Conservation (phyloP, 192 early-diverging fungal genomes). For the Rhizoclosmatium sp. region DNA sequence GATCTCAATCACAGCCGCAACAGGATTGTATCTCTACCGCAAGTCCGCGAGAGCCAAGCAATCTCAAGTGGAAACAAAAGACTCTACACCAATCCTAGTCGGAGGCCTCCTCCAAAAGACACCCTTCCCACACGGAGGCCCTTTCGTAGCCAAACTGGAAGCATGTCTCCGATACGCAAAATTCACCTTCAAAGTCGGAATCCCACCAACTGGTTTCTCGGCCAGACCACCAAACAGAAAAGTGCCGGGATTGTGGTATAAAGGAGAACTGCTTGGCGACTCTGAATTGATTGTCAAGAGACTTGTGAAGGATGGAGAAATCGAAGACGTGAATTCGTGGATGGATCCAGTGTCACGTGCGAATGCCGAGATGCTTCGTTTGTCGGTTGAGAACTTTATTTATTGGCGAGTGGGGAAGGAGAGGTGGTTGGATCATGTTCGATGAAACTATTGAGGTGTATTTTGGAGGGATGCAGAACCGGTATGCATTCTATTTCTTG, state of each 20-base stretch:
- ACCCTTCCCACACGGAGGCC: background rate
- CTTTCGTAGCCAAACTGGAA: conserved; percentile 24
- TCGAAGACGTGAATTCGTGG: conserved; percentile 12
- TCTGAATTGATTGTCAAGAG: conserved; percentile 3
- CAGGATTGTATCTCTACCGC: no score
- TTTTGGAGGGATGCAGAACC: background rate
- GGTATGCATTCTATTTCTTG: no score
- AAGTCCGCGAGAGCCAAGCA: no score
- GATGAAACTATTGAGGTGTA: background rate
- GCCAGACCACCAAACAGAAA: background rate
- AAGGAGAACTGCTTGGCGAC: conserved; percentile 3
- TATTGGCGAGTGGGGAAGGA: conserved; percentile 5
- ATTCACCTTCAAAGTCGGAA: background rate
- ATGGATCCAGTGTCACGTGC: background rate
- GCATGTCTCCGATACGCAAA: background rate
- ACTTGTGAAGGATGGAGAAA: conserved; percentile 5
- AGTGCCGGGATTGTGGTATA: background rate
- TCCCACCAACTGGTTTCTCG: background rate
- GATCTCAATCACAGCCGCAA: no score
- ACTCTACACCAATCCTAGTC: background rate
- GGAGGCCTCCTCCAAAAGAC: background rate
- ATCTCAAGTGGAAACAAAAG: background rate
- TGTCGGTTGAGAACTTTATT: conserved; percentile 8
- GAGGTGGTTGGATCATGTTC: background rate
- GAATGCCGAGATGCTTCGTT: conserved; percentile 15